These are phyloP conservation scores for Cladosporium colombiae DNA, from an alignment of 2,329 filamentous ascomycete species.

Conservation along the genomic window DNA sequence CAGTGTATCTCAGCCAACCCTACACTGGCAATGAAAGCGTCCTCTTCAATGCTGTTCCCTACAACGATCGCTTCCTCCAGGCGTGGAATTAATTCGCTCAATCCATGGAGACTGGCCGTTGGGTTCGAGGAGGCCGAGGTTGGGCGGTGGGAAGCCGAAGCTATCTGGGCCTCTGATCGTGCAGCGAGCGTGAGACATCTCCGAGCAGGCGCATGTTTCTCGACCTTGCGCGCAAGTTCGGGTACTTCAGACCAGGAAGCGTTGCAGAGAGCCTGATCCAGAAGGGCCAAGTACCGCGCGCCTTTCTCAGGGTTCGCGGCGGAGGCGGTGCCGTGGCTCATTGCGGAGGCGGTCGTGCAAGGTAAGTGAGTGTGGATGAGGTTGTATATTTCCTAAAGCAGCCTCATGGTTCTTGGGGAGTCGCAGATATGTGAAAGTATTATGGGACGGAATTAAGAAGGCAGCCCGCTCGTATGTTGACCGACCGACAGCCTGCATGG, in stretches of 20 bases:
- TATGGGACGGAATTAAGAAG: not conserved
- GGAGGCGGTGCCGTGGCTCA: constrained; percentile 29
- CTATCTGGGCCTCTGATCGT: constrained; percentile 49
- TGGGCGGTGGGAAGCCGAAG: constrained; percentile 46
- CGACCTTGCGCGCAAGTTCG: constrained; percentile 87
- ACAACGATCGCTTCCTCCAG: constrained; percentile 39
- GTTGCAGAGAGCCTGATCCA: constrained; percentile 85
- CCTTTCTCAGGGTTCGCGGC: constrained; percentile 60
- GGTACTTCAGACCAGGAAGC: constrained; percentile 84
- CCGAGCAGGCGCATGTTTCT: constrained; percentile 75
- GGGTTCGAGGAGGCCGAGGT: constrained; percentile 42
- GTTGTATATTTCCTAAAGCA: constrained; percentile 18
- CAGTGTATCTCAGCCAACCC: constrained; percentile 86
- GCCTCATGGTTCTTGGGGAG: constrained; percentile 3
- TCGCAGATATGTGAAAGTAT: not conserved
- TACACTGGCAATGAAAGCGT: constrained; percentile 74
- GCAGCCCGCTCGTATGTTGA: constrained; percentile 3
- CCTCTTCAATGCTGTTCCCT: constrained; percentile 44
- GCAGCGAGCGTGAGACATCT: constrained; percentile 46
- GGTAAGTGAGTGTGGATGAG: constrained; percentile 1
- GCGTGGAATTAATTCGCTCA: constrained; percentile 43
- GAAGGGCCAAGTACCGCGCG: constrained; percentile 73
- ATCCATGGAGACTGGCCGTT: constrained; percentile 34
- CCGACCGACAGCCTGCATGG: not conserved
- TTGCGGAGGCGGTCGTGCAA: constrained; percentile 23